Percentiles rank a stretch among this genome's conserved stretches.
These are phyloP conservation scores for Russula sp. DNA, from an alignment of 768 basidiomycete genomes.

Conservation along the genomic window DNA sequence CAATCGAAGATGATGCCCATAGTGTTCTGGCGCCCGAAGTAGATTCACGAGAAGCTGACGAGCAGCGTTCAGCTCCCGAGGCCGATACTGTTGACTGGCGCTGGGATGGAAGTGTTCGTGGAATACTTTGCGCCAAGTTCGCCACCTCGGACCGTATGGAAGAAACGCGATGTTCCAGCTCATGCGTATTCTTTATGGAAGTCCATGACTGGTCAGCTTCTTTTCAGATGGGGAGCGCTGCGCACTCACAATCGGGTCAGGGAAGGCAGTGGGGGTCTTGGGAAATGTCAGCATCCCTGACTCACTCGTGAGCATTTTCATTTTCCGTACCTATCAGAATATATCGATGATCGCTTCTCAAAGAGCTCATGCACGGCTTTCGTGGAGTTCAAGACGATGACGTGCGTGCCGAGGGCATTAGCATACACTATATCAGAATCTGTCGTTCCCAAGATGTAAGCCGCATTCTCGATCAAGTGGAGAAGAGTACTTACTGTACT, in stretches of 20 bases:
- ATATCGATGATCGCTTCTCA: constrained; percentile 23
- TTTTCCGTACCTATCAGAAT: constrained; percentile 20
- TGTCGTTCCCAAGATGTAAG: background rate
- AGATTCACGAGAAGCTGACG: constrained; percentile 18
- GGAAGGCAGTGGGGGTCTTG: constrained; percentile 13
- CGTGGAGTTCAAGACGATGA: constrained; percentile 36
- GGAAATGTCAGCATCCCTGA: background rate
- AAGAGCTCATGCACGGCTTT: constrained; percentile 21
- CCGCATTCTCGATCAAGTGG: background rate
- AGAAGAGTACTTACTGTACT: constrained; percentile 19
- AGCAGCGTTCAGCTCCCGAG: constrained; percentile 16
- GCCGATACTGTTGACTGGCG: constrained; percentile 14
- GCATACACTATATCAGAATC: constrained; percentile 21
- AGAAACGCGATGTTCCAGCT: constrained; percentile 21
- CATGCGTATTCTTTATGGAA: constrained; percentile 9
- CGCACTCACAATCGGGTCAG: constrained; percentile 16
- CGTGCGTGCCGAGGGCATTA: constrained; percentile 16
- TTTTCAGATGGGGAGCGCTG: background rate
- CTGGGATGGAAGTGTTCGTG: constrained; percentile 16
- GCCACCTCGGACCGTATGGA: constrained; percentile 17
- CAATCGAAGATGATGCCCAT: constrained; percentile 16
- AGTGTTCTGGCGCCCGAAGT: constrained; percentile 12
- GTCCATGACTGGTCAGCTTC: background rate
- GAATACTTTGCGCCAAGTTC: constrained; percentile 16
- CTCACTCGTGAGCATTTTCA: background rate